Evolutionary conservation across 768 basidiomycete species (phyloP).

Genomic region (Macrolepiota dolichaula): DNA sequence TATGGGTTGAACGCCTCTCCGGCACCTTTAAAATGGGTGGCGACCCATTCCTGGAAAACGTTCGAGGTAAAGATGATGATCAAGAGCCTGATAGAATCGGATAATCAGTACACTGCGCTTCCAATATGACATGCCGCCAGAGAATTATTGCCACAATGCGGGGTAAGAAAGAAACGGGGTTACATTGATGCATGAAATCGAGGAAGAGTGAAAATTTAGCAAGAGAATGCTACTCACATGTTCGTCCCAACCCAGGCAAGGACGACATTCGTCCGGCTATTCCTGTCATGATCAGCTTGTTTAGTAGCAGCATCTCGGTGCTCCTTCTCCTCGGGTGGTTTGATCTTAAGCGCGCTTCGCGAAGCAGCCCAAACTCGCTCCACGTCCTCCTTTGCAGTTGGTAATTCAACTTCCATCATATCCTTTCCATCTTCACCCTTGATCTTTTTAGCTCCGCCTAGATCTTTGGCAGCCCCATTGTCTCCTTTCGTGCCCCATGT

Average conservation of each 20-base stretch:
- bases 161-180: conserved; percentile 12
- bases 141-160: conserved; percentile 5
- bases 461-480: conserved; percentile 82
- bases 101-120: conserved; percentile 7
- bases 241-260: conserved; percentile 83
- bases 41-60: conserved; percentile 74
- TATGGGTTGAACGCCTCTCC: conserved; percentile 83
- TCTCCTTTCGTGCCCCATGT: conserved; percentile 94
- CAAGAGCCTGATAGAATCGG: conserved; percentile 46
- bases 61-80: conserved; percentile 74
- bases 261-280: conserved; percentile 82
- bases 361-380: conserved; percentile 85
- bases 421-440: conserved; percentile 83
- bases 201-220: conserved; percentile 1
- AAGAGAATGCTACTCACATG: conserved; percentile 49
- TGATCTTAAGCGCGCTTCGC: conserved; percentile 62
- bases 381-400: conserved; percentile 80
- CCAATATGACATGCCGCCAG: neutral
- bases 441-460: conserved; percentile 88
- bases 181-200: neutral
- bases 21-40: conserved; percentile 48
- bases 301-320: conserved; percentile 86
- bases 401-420: conserved; percentile 82
- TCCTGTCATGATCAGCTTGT: conserved; percentile 83
- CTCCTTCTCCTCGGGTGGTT: conserved; percentile 70